Base-by-base conservation (phyloP, 2,329 filamentous ascomycete genomes). In the Aciculosporium take region DNA sequence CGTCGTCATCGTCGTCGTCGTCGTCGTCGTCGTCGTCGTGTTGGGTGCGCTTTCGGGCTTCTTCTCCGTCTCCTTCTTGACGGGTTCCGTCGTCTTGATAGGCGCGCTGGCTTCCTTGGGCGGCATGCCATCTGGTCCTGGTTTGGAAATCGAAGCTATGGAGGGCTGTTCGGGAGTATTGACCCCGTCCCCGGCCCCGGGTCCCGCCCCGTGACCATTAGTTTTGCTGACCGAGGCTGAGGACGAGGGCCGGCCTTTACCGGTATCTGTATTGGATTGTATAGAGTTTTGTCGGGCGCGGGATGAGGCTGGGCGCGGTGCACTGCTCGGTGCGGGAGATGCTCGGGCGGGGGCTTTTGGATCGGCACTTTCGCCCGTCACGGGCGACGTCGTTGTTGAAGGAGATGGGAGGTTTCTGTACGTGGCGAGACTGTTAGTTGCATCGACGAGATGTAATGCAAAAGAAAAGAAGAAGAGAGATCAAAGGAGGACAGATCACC, bases 261-360 rank as follows among this genome's bases (percentile, higher is more conserved):
- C 55, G 46, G 67, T 69, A 45, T 84, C 77, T 27, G 64, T 64
- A 39, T 61, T 64, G n/a, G 73, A 71, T 44, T 76, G 73, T 41
- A 75, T 72, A 13, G 83, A 84, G 53, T 82, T 88, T 55, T 87
- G 84, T 53, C 86, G 78, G 29, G 77, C 76, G 49, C 85, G 76
- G 5, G 81, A 77, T 5, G 80, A 79, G 39, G 74, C 69, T 10
- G 84, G 79, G 33, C 81, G 74, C 44, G 75, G 65, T 24, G 64
- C 60, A 44, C 63, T 62, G 36, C 63, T 60, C 4, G 79, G 79
- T 7, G 70, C 74, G 23, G 82, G 81, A 31, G 80, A 84, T 41
- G 54, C 66, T 47, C 65, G 68, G 50, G 57, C 66, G 40, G 58
- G 61, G 49, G 62, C 68, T 48, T 70, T 70, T 2, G 63, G 65